phyloP scores from a whole-genome alignment of 2,329 filamentous ascomycete species.

The Thielaviopsis euricoi region DNA sequence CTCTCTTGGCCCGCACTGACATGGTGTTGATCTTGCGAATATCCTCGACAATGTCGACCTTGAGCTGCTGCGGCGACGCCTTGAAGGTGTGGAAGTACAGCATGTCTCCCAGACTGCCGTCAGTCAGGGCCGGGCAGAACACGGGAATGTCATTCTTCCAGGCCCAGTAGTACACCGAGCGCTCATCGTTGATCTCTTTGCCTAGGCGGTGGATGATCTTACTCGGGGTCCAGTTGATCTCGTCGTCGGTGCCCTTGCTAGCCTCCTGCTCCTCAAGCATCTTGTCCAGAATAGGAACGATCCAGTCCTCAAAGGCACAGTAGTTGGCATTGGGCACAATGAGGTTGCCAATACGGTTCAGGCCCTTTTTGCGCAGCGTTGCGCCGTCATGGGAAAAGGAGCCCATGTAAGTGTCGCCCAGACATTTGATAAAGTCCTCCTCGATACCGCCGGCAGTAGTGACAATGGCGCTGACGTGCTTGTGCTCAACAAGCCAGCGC shows the following conservation, averaged over 20 bases:
- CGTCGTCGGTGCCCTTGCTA: constrained; percentile 48
- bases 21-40: constrained; percentile 88
- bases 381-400: constrained; percentile 66
- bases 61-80: constrained; percentile 61
- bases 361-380: constrained; percentile 62
- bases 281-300: constrained; percentile 82
- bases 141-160: constrained; percentile 94
- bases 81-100: constrained; percentile 97
- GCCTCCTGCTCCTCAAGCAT: constrained; percentile 91
- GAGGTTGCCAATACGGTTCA: constrained; percentile 93
- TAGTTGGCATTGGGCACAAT: constrained; percentile 91
- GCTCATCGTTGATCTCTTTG: constrained; percentile 83
- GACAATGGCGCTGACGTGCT: constrained; percentile 82
- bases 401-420: constrained; percentile 84
- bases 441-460: constrained; percentile 92
- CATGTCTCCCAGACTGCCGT: constrained; percentile 94
- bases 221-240: constrained; percentile 82
- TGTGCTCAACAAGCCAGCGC: constrained; percentile 83
- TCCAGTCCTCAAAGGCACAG: constrained; percentile 95
- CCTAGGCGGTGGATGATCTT: constrained; percentile 82
- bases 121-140: constrained; percentile 90
- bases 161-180: constrained; percentile 92
- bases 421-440: constrained; percentile 96
- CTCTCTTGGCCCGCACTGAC: constrained; percentile 68
- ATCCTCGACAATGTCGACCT: constrained; percentile 84